Evolutionary conservation across 768 basidiomycete genomes (phyloP), one percentile per base, ranked within the genome.

Genomic region (Russula ochroleuca): DNA sequence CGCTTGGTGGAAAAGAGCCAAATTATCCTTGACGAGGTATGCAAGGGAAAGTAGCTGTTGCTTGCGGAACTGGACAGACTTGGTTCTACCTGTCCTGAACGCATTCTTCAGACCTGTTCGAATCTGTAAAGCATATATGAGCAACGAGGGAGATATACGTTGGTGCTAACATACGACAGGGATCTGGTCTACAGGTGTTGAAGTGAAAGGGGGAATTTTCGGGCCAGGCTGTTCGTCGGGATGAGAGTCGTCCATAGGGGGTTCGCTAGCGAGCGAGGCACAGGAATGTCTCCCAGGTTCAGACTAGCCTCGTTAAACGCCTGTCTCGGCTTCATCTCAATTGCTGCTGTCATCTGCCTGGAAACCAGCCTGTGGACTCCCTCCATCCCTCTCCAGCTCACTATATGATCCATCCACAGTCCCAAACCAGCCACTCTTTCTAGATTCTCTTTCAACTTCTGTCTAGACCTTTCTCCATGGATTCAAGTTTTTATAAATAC

Each of bases 11-110:
- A 93, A 82, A 17, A 76, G 81, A 38, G 81, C 75, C 21, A 75
- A 69, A 71, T 94, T 92, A 73, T 94, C 91, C 71, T 89, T 79
- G 69, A 92, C 35, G 67, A 90, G 75, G 71, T 90, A 88, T 9
- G 80, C 85, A 14, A 94, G 80, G 70, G 86, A 83, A n/a, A 85
- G 79, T 28, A 94, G 78, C 74, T 92, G 90, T 49, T 84, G 80
- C 73, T 86, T 92, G 69, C 92, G 80, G 70, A 80, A 90, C 14
- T 79, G 79, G 60, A 92, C 77, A n/a, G 82, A 74, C 69, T 77
- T 85, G 47, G 84, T 81, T 71, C 85, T 90, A 17, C 89, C 88
- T 1, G 83, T 75, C 35, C 74, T 75, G 73, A 91, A 92, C 6
- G 81, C 82, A n/a, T 77, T 75, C 31, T 74, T 77, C 23, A 92